Evolutionary conservation across 1,139 yeast genomes (phyloP).

Genomic region (Diutina siamensis): DNA sequence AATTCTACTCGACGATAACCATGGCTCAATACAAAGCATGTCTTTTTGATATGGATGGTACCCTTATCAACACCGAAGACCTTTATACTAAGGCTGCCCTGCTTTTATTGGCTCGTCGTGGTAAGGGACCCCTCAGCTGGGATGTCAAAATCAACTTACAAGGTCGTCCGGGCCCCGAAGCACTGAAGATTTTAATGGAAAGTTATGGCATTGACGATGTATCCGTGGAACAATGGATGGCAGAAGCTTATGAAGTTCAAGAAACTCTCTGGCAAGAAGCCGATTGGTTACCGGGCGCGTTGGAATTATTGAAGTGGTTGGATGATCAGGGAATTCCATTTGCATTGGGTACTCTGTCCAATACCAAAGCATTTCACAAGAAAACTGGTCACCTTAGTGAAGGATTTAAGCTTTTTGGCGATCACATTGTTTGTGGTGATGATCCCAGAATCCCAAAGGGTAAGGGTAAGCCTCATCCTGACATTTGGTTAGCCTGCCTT

Average conservation of each 20-base stretch:
- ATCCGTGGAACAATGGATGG: slow-evolving; percentile 50
- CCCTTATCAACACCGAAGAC: slow-evolving; percentile 82
- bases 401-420: slow-evolving; percentile 52
- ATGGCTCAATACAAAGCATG: slow-evolving; percentile 49
- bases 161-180: slow-evolving; percentile 76
- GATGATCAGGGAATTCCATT: slow-evolving; percentile 47
- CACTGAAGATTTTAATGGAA: slow-evolving; percentile 50
- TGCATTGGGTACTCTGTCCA: slow-evolving; percentile 89
- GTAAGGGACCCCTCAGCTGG: slow-evolving; percentile 80
- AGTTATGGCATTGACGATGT: slow-evolving; percentile 53
- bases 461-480: slow-evolving; percentile 87
- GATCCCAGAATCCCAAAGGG: slow-evolving; percentile 73
- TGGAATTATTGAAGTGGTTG: slow-evolving; percentile 48
- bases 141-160: slow-evolving; percentile 76
- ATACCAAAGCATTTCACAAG: slow-evolving; percentile 40
- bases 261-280: slow-evolving; percentile 49
- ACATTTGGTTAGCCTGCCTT: slow-evolving; percentile 80
- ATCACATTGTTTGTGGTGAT: slow-evolving; percentile 77
- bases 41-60: slow-evolving; percentile 95
- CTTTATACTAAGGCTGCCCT: slow-evolving; percentile 71
- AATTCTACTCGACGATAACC: not conserved
- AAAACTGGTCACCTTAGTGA: slow-evolving; percentile 61
- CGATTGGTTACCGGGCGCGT: slow-evolving; percentile 74
- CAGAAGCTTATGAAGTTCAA: slow-evolving; percentile 44
- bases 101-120: slow-evolving; percentile 51